Evolutionary conservation across 2,329 filamentous ascomycete species (phyloP), one percentile per base, ranked within the genome.

Genomic region (Curvularia sp.): DNA sequence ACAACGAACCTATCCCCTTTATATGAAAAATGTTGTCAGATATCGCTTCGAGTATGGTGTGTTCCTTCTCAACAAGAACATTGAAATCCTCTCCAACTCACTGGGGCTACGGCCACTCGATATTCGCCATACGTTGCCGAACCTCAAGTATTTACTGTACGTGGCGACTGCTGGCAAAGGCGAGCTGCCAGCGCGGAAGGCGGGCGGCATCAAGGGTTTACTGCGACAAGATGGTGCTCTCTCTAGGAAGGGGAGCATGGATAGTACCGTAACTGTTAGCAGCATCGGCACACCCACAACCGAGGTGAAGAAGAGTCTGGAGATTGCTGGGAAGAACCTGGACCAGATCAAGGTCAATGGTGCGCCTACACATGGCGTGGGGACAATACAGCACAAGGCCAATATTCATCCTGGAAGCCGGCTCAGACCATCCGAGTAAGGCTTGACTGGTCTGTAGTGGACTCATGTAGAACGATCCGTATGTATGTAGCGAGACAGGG

Each of bases 41-140:
- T 98, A 94, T 80, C 88, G 94, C 2, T 98, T 98, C 76, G 94
- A 98, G 69, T 99, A 98, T 75, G 95, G 84, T 10, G 95, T 97
- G 73, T 99, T 98, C 70, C 81, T 98, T n/a, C 84, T 99, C 13
- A 98, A 98, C 80, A 97, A 98, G 78, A 83, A 98, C 72, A 93
- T 99, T 55, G 93, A 98, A 67, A 82, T 88, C 48, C 74, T 90
- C 10, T 78, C 78, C 20, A 85, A 83, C 59, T 79, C 81, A 1
- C 88, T 93, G 64, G 89, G 89, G 0, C 81, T 97, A 12, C 88
- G 89, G 47, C 88, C 96, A 1, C 85, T 97, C 62, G 95, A 99
- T 71, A 92, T 97, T 18, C 86, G 95, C 4, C 92, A 98, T 67
- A 96, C 94, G 0, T 80, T 98, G 6, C 93, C 94, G 1, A 99